phyloP scores from a whole-genome alignment of 495 filamentous ascomycete species.

The Trichoderma reesei region DNA sequence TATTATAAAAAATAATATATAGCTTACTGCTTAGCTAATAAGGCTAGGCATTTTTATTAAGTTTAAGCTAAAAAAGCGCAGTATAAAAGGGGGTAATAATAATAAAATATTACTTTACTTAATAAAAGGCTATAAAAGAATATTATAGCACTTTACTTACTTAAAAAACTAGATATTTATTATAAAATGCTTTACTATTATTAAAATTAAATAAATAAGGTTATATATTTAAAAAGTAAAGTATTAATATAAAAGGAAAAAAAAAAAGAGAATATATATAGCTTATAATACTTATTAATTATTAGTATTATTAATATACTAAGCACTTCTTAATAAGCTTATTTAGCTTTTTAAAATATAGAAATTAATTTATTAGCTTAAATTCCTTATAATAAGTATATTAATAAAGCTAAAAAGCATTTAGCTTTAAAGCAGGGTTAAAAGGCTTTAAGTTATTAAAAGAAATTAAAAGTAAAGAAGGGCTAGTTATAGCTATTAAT shows the following conservation, averaged over 20 bases:
- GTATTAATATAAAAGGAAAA: background rate
- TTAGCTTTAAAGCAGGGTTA: too few species aligned
- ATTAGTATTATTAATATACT: background rate
- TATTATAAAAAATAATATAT: background rate
- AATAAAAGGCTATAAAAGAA: too few species aligned
- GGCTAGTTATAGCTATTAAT: background rate
- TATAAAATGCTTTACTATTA: background rate
- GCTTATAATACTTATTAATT: background rate
- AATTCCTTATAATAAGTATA: conserved; percentile 1
- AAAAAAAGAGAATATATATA: background rate
- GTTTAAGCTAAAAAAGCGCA: too few species aligned
- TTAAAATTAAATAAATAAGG: too few species aligned
- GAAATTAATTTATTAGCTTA: conserved; percentile 8
- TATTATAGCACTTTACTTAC: too few species aligned
- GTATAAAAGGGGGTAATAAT: too few species aligned
- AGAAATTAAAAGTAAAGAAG: background rate
- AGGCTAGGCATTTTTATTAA: background rate
- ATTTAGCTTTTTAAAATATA: conserved; percentile 5
- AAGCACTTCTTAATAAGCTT: background rate
- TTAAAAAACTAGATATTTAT: background rate
- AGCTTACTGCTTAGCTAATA: too few species aligned
- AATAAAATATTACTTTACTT: too few species aligned
- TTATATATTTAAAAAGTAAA: too few species aligned
- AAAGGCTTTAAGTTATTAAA: background rate
- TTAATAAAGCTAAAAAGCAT: background rate